Conservation (phyloP, 2,329 filamentous ascomycete species). For the Fusarium annulatum region DNA sequence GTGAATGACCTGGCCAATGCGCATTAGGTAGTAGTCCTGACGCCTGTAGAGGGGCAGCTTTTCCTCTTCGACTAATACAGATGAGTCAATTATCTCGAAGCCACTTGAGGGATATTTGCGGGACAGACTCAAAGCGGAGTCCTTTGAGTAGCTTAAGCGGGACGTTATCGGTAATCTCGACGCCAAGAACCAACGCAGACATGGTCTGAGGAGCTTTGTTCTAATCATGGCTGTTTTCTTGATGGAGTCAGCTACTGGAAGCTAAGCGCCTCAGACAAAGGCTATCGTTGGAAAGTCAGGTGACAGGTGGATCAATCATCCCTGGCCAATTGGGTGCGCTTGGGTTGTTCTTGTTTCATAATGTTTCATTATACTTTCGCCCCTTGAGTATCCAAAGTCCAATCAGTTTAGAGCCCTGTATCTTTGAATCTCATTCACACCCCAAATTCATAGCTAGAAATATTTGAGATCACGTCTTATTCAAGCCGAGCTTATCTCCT, state of each 20-base stretch:
- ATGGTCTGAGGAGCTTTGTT: accelerated
- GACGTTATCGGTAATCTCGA: too few relatives aligned
- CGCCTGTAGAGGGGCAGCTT: constrained; percentile 37
- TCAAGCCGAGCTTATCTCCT: too few relatives aligned
- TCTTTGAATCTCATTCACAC: too few relatives aligned
- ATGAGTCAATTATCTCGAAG: constrained; percentile 9
- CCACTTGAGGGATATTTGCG: not conserved
- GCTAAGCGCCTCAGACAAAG: not conserved
- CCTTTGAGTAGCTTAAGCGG: not conserved
- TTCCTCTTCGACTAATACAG: constrained; percentile 44
- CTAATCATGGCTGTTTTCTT: not conserved
- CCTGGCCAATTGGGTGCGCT: not conserved
- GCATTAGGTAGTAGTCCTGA: constrained; percentile 51
- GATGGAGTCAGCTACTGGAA: too few relatives aligned
- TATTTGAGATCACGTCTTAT: too few relatives aligned
- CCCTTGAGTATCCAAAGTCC: too few relatives aligned
- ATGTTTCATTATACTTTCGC: not conserved
- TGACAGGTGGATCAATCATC: not conserved
- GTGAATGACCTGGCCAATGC: constrained; percentile 49
- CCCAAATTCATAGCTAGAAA: too few relatives aligned
- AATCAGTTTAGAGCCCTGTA: accelerated
- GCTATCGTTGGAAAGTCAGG: not conserved
- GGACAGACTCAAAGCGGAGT: not conserved
- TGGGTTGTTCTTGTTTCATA: too few relatives aligned
- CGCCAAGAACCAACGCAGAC: accelerated